Conservation (phyloP, 2,329 filamentous ascomycete genomes). For the Fusarium odoratissimum region DNA sequence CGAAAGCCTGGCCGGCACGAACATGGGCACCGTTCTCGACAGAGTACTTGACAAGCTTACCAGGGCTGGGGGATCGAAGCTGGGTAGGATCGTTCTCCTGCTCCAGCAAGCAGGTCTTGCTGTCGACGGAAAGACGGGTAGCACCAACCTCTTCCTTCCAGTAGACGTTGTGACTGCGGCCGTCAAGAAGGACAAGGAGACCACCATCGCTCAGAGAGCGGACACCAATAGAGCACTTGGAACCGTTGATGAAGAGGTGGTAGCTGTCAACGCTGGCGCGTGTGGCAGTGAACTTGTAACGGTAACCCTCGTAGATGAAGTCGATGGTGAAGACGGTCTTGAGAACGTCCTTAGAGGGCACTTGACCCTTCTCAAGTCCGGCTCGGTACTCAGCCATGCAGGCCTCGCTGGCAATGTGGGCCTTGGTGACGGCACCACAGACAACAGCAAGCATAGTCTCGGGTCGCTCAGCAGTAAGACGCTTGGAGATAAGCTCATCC, state of each 20-base stretch:
- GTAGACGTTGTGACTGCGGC: constrained; percentile 97
- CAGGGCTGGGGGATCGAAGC: constrained; percentile 91
- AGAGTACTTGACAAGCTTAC: constrained; percentile 97
- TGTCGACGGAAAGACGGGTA: constrained; percentile 94
- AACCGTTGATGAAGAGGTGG: constrained; percentile 98
- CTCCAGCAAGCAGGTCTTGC: constrained; percentile 97
- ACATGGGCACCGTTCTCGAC: constrained; percentile 96
- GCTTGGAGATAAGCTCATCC: constrained; percentile 98
- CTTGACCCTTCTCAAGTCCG: constrained; percentile 95
- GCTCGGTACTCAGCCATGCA: constrained; percentile 88
- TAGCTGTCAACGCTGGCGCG: constrained; percentile 93
- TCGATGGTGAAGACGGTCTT: constrained; percentile 98
- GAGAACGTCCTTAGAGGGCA: constrained; percentile 94
- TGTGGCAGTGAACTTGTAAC: constrained; percentile 98
- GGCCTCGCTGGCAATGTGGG: constrained; percentile 90
- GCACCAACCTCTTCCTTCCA: constrained; percentile 99
- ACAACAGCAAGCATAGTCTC: constrained; percentile 95
- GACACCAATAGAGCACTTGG: constrained; percentile 93
- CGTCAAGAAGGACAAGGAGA: constrained; percentile 88
- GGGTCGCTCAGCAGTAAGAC: constrained; percentile 93
- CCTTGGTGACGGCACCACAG: constrained; percentile 94
- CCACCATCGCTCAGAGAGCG: constrained; percentile 94
- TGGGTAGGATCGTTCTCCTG: constrained; percentile 99
- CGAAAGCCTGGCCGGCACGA: constrained; percentile 90
- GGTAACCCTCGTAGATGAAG: constrained; percentile 96